Evolutionary conservation across 2,329 filamentous ascomycete species (phyloP), one percentile per base, ranked within the genome.

Genomic region (Aspergillus tubingensis): DNA sequence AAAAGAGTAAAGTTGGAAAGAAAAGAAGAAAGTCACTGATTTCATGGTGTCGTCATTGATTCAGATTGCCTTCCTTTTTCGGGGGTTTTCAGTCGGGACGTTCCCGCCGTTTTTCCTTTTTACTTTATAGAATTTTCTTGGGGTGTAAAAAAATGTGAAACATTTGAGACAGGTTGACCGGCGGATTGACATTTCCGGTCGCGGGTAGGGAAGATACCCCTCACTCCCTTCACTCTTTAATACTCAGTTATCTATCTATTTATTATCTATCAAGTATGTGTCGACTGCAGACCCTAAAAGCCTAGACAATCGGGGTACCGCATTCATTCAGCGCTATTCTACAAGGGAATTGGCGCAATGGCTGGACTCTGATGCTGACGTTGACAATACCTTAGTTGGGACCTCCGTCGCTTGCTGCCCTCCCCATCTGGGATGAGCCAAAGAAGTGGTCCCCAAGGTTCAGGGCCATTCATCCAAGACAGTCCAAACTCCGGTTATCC

Each of bases 41-140:
- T 39, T 41, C 51, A 53, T 41, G 51, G 51, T 53, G 51, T 19
- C 39, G 51, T 53, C 51, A 53, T 53, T 36, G 21, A 27, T 53
- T 38, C 50, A 19, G 25, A 17, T 21, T 23, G 36, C 7, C 39
- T 39, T 53, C 10, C 32, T 21, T 25, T n/a, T 53, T 36, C 51
- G 39, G 32, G 19, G 19, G 15, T 23, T 53, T 36, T 15, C 4
- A 11, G 32, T 36, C 51, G 51, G 51, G 30, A 53, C n/a, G 32
- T 38, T 53, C 51, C 51, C 32, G 32, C 32, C 32, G 2, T 30
- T 53, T 10, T 25, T 23, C 4, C 6, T 27, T 27, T 27, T 27
- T 27, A 27, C 25, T 27, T 8, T 27, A 3, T 21, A 30, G 10
- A 30, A 30, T 30, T 51, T 19, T 30, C 49, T 30, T 13, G 27